These are phyloP conservation scores for Oxalis stricta DNA, from an alignment of 441 rosid genomes.

Conservation along the genomic window DNA sequence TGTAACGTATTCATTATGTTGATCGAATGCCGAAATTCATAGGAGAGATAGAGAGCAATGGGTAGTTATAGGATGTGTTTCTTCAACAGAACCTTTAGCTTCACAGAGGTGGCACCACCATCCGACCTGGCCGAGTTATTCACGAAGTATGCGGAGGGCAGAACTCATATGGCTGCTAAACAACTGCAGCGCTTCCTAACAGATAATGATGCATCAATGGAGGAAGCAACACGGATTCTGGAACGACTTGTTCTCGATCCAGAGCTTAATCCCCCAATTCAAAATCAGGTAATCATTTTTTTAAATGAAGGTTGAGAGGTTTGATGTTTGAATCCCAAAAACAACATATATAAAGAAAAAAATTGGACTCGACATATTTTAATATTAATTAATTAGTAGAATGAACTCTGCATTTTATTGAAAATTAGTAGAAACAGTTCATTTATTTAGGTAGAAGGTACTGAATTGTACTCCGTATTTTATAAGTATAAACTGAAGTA, in stretches of 20 bases:
- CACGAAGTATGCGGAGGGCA: slow-evolving; percentile 27
- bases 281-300: slow-evolving; percentile 20
- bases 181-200: slow-evolving; percentile 33
- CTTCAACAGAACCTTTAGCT: slow-evolving; percentile 42
- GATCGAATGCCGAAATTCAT: no score
- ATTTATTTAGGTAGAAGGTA: no score
- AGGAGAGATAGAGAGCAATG: slow-evolving; percentile 19
- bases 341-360: background rate
- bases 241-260: slow-evolving; percentile 51
- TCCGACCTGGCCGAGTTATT: slow-evolving; percentile 35
- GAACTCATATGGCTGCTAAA: slow-evolving; percentile 36
- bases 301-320: background rate
- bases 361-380: no score
- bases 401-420: no score
- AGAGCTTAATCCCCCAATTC: slow-evolving; percentile 47
- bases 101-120: slow-evolving; percentile 41
- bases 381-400: no score
- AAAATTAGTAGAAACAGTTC: no score
- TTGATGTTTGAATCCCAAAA: background rate
- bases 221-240: slow-evolving; percentile 35
- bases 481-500: no score
- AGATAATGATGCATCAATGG: slow-evolving; percentile 19
- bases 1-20: no score
- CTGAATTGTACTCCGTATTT: background rate
- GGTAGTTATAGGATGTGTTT: slow-evolving; percentile 45